Conservation (phyloP, 2,329 filamentous ascomycete genomes). For the Fusarium nanum region DNA sequence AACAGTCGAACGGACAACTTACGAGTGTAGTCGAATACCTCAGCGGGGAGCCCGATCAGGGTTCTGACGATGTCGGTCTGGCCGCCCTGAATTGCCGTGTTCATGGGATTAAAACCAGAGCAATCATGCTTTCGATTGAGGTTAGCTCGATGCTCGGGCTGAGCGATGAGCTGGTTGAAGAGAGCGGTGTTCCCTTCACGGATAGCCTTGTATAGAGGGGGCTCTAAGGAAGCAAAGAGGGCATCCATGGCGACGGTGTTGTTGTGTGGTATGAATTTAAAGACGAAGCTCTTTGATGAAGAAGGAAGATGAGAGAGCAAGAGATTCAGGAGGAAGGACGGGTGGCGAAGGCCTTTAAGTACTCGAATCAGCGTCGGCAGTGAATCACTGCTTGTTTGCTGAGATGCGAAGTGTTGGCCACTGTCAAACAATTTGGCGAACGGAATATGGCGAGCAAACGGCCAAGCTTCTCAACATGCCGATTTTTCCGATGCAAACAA, state of each 20-base stretch:
- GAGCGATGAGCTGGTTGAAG: background rate
- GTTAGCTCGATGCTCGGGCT: too few relatives aligned
- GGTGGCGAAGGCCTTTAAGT: too few relatives aligned
- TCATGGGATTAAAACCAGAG: background rate
- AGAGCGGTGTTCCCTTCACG: background rate
- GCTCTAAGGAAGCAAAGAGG: background rate
- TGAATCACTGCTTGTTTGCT: background rate
- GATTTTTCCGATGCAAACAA: background rate
- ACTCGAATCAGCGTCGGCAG: too few relatives aligned
- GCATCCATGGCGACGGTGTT: background rate
- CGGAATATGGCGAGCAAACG: too few relatives aligned
- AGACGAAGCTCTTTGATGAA: background rate
- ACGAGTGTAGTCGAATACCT: too few relatives aligned
- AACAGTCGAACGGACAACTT: too few relatives aligned
- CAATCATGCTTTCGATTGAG: background rate
- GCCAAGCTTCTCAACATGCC: too few relatives aligned
- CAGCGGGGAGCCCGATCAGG: too few relatives aligned
- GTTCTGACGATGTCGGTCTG: too few relatives aligned
- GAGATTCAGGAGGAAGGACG: background rate
- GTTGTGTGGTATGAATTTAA: background rate
- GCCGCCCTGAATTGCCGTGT: rapidly evolving
- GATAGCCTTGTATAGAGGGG: background rate
- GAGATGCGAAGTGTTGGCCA: too few relatives aligned
- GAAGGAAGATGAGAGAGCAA: background rate
- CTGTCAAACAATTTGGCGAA: background rate